A percentile compares a stretch with the other conserved stretches of the same genome.
Conservation (phyloP, 2,329 filamentous ascomycete species). For the Aspergillus intermedius region DNA sequence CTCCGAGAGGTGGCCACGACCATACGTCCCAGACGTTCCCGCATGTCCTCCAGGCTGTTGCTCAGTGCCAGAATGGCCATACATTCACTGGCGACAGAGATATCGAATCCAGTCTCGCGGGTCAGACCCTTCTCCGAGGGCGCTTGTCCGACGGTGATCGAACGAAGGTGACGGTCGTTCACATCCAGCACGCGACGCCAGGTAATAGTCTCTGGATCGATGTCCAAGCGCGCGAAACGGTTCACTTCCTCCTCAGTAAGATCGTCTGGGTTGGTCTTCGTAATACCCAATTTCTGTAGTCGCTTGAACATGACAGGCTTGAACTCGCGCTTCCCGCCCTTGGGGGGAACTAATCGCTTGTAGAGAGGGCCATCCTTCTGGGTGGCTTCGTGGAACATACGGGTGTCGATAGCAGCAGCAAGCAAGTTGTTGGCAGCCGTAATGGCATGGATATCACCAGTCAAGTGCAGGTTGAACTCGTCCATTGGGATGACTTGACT, state of each 20-base stretch:
- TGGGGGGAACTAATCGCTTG: slow-evolving; percentile 76
- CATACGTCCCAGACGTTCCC: slow-evolving; percentile 90
- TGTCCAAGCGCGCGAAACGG: slow-evolving; percentile 88
- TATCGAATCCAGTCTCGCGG: slow-evolving; percentile 90
- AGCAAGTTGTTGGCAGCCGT: slow-evolving; percentile 95
- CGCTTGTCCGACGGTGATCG: slow-evolving; percentile 81
- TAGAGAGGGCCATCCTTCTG: slow-evolving; percentile 87
- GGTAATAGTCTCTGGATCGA: slow-evolving; percentile 93
- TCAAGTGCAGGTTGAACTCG: slow-evolving; percentile 97
- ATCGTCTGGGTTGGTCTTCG: slow-evolving; percentile 87
- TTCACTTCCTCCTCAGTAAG: slow-evolving; percentile 83
- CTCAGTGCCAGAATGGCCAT: slow-evolving; percentile 97
- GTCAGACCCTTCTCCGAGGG: slow-evolving; percentile 84
- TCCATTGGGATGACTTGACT: slow-evolving; percentile 99
- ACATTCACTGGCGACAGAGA: slow-evolving; percentile 93
- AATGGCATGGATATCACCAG: slow-evolving; percentile 95
- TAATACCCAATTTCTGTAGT: slow-evolving; percentile 89
- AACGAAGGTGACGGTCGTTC: slow-evolving; percentile 88
- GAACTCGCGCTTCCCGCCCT: slow-evolving; percentile 85
- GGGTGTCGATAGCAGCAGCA: slow-evolving; percentile 91
- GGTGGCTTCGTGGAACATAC: slow-evolving; percentile 96
- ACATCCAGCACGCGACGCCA: slow-evolving; percentile 96
- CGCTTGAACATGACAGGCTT: slow-evolving; percentile 86
- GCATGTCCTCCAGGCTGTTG: slow-evolving; percentile 79
- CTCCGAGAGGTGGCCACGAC: slow-evolving; percentile 80